Evolutionary conservation across 345 rosid genomes (phyloP).

Genomic region (Excoecaria cochinchinensis): DNA sequence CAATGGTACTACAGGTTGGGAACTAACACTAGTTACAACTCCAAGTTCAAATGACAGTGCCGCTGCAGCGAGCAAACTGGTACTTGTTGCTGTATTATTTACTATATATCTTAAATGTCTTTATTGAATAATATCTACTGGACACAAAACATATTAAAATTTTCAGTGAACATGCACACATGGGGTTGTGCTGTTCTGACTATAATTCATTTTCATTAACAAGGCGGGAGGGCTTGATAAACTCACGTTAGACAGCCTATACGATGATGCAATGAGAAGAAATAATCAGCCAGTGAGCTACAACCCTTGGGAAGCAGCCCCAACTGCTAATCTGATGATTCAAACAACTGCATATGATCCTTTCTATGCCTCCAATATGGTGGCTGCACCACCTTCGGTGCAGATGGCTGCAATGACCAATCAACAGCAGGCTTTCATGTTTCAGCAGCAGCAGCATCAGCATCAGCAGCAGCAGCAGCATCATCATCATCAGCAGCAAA

Average conservation of each 20-base stretch:
- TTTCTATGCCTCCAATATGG: conserved; percentile 46
- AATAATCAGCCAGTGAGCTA: conserved; percentile 70
- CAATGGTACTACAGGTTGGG: conserved; percentile 79
- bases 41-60: conserved; percentile 82
- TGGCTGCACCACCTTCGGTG: conserved; percentile 60
- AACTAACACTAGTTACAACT: conserved; percentile 86
- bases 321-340: conserved; percentile 50
- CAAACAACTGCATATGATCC: conserved; percentile 60
- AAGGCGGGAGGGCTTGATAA: conserved; percentile 95
- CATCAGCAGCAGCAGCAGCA: too few relatives aligned
- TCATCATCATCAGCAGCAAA: too few relatives aligned
- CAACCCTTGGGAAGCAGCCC: conserved; percentile 77
- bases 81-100: conserved; percentile 22
- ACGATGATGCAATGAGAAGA: conserved; percentile 90
- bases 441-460: conserved; percentile 65
- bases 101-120: background rate
- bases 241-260: conserved; percentile 89
- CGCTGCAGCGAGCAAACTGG: conserved; percentile 75
- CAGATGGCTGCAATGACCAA: conserved; percentile 73
- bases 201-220: conserved; percentile 11
- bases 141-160: background rate
- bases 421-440: conserved; percentile 66
- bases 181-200: background rate
- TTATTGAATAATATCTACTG: background rate
- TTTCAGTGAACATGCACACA: background rate